Evolutionary conservation across 805 yeast genomes (phyloP).

Genomic region (Schizosaccharomyces octosporus): DNA sequence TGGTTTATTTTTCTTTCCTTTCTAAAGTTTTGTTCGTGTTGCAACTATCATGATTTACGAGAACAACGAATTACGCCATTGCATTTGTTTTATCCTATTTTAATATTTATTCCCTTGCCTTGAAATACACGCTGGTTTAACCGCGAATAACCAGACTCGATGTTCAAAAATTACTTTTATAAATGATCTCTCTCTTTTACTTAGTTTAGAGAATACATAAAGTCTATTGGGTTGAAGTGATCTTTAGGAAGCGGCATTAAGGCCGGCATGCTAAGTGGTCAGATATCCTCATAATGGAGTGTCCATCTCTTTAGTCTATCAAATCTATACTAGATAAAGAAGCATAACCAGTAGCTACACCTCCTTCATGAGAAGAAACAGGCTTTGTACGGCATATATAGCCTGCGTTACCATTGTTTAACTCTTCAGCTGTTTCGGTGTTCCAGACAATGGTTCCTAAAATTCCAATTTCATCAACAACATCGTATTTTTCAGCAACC

Average conservation of each 20-base stretch:
- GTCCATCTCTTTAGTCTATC: conserved; percentile 8
- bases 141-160: too few relatives aligned
- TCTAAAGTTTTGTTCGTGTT: neutral
- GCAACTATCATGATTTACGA: too few relatives aligned
- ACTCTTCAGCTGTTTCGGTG: conserved; percentile 22
- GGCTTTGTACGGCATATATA: conserved; percentile 75
- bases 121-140: too few relatives aligned
- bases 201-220: too few relatives aligned
- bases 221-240: too few relatives aligned
- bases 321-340: conserved; percentile 70
- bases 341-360: conserved; percentile 97
- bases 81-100: too few relatives aligned
- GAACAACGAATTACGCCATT: too few relatives aligned
- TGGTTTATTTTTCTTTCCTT: neutral
- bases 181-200: too few relatives aligned
- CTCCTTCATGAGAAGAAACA: conserved; percentile 79
- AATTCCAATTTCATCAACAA: conserved; percentile 74
- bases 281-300: neutral
- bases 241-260: too few relatives aligned
- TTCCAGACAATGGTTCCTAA: conserved; percentile 69
- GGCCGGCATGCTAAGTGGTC: too few relatives aligned
- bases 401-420: conserved; percentile 44
- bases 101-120: too few relatives aligned
- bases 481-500: conserved; percentile 38
- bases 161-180: too few relatives aligned